Conservation (phyloP, 768 basidiomycete genomes). For the Amanita pseudoporphyria region DNA sequence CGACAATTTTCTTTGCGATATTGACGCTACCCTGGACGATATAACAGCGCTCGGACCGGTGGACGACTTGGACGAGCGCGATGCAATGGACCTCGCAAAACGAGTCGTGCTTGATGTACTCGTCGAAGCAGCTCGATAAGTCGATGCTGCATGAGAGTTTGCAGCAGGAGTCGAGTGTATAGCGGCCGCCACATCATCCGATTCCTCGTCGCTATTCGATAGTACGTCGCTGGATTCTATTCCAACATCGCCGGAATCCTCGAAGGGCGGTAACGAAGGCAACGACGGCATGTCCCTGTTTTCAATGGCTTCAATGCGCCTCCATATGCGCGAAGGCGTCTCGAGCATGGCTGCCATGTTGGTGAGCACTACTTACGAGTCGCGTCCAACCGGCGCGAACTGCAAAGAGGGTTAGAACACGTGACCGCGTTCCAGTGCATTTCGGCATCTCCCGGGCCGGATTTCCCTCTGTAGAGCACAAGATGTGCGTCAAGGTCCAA, state of each 20-base stretch:
- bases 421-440: conserved; percentile 5
- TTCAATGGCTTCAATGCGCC: conserved; percentile 71
- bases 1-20: conserved; percentile 21
- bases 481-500: too few species aligned
- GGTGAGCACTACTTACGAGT: neutral
- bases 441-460: too few species aligned
- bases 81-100: conserved; percentile 39
- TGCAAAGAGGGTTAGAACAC: neutral
- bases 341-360: conserved; percentile 50
- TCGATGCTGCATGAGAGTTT: conserved; percentile 35
- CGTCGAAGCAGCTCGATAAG: conserved; percentile 32
- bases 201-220: conserved; percentile 26
- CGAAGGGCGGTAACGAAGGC: conserved; percentile 65
- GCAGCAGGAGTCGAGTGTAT: conserved; percentile 59
- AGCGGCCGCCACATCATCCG: conserved; percentile 34
- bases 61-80: conserved; percentile 43
- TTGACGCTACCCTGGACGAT: neutral
- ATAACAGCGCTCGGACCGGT: conserved; percentile 14
- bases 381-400: neutral
- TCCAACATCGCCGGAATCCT: conserved; percentile 38
- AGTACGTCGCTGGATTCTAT: conserved; percentile 2
- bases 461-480: too few species aligned
- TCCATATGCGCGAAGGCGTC: conserved; percentile 80
- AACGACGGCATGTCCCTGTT: conserved; percentile 71
- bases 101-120: conserved; percentile 39